Evolutionary conservation across 164 flowering plant species (phyloP), one percentile per base, ranked within the genome.

Genomic region (Macadamia integrifolia): DNA sequence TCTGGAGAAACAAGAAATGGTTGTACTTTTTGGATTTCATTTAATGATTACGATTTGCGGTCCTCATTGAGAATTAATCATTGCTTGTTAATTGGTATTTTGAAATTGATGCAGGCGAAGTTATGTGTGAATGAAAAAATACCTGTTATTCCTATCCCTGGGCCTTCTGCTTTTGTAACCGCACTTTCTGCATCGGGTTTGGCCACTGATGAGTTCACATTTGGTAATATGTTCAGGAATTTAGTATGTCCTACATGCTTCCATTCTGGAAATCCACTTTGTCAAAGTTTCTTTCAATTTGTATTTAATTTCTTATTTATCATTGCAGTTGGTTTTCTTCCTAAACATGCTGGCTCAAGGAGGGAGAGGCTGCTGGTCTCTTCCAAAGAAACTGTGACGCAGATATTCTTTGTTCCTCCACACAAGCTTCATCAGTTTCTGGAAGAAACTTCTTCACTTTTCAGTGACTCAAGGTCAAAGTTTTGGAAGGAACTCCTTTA

Each of bases 101-200:
- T 58, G 55, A 14, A 13, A 35, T 74, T 64, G 62, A 46, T 80
- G 73, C 78, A 95, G 97, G 92, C 85, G 35, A 92, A 81, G 74
- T 63, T 88, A 76, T 94, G 99, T 70, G 88, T 78, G 30, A 78
- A 79, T 69, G 85, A 88, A 69, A 84, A 85, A 55, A 89, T 94
- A 69, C 87, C 83, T 9, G 90, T 94, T 62, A 68, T 88, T 71
- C 98, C 99, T 28, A 79, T 92, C 60, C 99, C 99, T 68, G 99
- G 99, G 43, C 90, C 98, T 49, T 94, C 86, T 67, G 98, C 99
- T 76, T 66, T 83, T 44, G 78, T 92, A 14, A 75, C 96, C 64
- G 97, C 98, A 73, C 91, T 94, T 75, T 90, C 92, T 73, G 98
- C 94, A 31, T 92, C 99, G 10, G 97, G 98, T 23, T 78, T 94